phyloP scores from a whole-genome alignment of 805 yeast genomes.

The Lipomyces orientalis region DNA sequence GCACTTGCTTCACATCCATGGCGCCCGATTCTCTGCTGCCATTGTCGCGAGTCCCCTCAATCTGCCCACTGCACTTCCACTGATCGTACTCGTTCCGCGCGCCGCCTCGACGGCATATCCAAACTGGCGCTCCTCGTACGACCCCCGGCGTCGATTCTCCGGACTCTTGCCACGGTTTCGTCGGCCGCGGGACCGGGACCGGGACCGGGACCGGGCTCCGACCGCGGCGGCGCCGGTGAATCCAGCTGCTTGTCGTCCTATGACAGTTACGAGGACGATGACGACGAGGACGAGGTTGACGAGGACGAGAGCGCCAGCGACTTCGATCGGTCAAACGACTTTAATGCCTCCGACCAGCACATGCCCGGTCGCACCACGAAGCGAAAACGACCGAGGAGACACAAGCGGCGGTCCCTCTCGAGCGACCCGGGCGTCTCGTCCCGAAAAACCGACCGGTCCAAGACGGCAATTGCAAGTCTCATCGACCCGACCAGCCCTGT shows the following conservation, averaged over 20 bases:
- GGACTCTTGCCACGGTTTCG: background rate
- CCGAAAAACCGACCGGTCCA: background rate
- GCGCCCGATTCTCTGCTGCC: too few relatives aligned
- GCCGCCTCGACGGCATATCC: background rate
- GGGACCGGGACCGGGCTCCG: background rate
- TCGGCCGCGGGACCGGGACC: constrained; percentile 3
- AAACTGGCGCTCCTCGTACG: constrained; percentile 14
- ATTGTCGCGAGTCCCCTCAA: too few relatives aligned
- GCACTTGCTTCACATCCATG: too few relatives aligned
- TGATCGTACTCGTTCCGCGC: background rate
- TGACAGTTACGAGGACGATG: background rate
- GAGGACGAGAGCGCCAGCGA: background rate
- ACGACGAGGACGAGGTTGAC: background rate
- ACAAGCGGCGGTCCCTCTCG: background rate
- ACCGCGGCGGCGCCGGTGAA: background rate
- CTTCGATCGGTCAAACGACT: too few relatives aligned
- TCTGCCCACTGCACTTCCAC: background rate
- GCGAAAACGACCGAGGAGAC: background rate
- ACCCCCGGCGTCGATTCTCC: constrained; percentile 9
- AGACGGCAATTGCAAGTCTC: constrained; percentile 10
- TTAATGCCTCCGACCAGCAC: background rate
- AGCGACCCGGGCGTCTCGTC: background rate
- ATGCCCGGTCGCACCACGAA: background rate
- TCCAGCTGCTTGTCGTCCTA: background rate
- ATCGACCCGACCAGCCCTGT: constrained; percentile 14